Conservation (phyloP, 1,284 basidiomycete species). For the Vanrija pseudolonga region DNA sequence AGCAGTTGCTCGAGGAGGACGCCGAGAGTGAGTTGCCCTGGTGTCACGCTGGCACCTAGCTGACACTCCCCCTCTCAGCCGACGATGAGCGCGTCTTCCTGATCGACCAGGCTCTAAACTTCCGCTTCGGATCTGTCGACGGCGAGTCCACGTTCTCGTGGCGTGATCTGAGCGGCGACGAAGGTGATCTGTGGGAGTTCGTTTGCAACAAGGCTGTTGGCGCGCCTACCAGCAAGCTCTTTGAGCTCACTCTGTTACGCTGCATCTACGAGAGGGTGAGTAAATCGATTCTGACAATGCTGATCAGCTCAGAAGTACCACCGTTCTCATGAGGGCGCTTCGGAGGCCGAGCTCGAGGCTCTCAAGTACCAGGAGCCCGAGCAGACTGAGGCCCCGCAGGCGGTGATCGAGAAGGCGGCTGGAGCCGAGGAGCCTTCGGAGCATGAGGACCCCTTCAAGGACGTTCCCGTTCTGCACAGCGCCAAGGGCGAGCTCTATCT, state of each 20-base stretch:
- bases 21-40: constrained; percentile 71
- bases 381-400: constrained; percentile 1
- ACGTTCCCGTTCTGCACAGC: constrained; percentile 43
- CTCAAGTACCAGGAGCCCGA: constrained; percentile 56
- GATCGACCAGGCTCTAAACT: constrained; percentile 81
- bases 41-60: background rate
- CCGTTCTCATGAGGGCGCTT: constrained; percentile 63
- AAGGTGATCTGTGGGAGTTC: constrained; percentile 50
- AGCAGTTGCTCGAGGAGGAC: constrained; percentile 88
- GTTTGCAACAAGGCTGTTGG: constrained; percentile 57
- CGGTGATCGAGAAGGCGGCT: constrained; percentile 1
- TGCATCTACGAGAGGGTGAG: constrained; percentile 76
- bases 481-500: constrained; percentile 57
- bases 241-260: constrained; percentile 88
- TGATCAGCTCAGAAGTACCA: constrained; percentile 63
- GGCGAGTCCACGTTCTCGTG: constrained; percentile 80
- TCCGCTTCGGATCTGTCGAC: constrained; percentile 70
- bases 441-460: constrained; percentile 44
- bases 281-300: background rate
- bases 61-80: constrained; percentile 53
- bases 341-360: constrained; percentile 66
- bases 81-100: constrained; percentile 90
- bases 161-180: constrained; percentile 67
- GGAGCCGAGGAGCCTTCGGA: constrained; percentile 8
- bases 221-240: constrained; percentile 76